Conservation (phyloP, 768 basidiomycete genomes). For the Kwoniella shandongensis region DNA sequence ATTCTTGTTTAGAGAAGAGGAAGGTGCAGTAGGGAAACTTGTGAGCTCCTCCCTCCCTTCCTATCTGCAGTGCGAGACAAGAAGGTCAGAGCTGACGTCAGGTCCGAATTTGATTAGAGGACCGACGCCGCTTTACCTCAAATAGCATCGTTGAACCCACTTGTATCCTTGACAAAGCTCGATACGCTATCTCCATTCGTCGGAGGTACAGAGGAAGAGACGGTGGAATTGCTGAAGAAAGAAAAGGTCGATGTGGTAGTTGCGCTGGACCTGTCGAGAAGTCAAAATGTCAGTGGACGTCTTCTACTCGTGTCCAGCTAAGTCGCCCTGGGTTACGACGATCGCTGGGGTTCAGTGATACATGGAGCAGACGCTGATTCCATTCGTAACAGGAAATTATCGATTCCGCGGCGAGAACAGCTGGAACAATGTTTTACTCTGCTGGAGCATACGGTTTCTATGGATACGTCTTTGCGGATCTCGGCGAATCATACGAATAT, state of each 20-base stretch:
- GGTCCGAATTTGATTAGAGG: slow-evolving; percentile 59
- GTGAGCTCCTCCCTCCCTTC: slow-evolving; percentile 56
- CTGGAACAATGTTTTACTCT: slow-evolving; percentile 79
- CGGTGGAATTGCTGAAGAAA: slow-evolving; percentile 41
- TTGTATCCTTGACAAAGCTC: slow-evolving; percentile 75
- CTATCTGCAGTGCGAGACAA: not conserved
- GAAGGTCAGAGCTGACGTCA: not conserved
- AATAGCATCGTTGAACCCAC: slow-evolving; percentile 87
- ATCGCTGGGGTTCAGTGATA: not conserved
- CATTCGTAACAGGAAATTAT: slow-evolving; percentile 63
- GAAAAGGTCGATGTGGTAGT: slow-evolving; percentile 71
- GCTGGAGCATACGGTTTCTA: slow-evolving; percentile 85
- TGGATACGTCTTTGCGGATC: slow-evolving; percentile 93
- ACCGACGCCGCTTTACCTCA: slow-evolving; percentile 79
- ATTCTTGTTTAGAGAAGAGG: slow-evolving; percentile 90
- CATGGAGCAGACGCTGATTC: not conserved
- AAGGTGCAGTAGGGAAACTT: slow-evolving; percentile 73
- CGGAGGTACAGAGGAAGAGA: slow-evolving; percentile 30
- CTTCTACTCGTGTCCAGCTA: not conserved
- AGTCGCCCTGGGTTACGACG: not conserved
- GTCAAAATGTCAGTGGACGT: slow-evolving; percentile 62
- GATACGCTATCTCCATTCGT: slow-evolving; percentile 65
- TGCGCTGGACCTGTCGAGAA: slow-evolving; percentile 72
- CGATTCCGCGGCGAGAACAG: slow-evolving; percentile 74
- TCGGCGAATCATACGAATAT: slow-evolving; percentile 75